Conservation (phyloP, 805 yeast genomes). For the Metschnikowia chrysomelidarum region DNA sequence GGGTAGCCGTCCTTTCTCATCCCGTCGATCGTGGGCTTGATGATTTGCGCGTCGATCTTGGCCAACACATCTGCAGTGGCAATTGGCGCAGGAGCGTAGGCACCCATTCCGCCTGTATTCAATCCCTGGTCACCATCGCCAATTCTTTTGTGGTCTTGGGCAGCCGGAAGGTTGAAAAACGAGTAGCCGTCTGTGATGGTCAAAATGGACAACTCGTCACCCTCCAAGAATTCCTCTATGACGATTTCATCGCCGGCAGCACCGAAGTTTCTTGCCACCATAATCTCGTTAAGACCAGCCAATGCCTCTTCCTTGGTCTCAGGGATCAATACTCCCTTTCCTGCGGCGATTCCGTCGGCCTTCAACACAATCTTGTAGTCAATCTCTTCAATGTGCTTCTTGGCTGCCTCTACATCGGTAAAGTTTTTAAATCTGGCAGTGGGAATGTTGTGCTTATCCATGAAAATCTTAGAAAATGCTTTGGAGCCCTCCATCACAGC, state of each 20-base stretch:
- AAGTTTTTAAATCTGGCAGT: slow-evolving; percentile 90
- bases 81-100: slow-evolving; percentile 96
- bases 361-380: slow-evolving; percentile 84
- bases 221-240: slow-evolving; percentile 92
- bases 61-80: slow-evolving; percentile 75
- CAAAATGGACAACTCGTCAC: slow-evolving; percentile 92
- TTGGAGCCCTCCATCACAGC: slow-evolving; percentile 97
- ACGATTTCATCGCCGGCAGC: slow-evolving; percentile 91
- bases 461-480: slow-evolving; percentile 88
- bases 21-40: slow-evolving; percentile 91
- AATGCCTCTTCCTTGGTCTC: slow-evolving; percentile 78
- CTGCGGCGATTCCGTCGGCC: slow-evolving; percentile 98
- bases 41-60: slow-evolving; percentile 68
- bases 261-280: slow-evolving; percentile 89
- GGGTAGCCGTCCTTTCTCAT: slow-evolving; percentile 96
- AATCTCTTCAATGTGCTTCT: slow-evolving; percentile 59
- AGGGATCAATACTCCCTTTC: slow-evolving; percentile 97
- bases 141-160: slow-evolving; percentile 96
- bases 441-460: slow-evolving; percentile 90
- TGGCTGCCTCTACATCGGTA: slow-evolving; percentile 72
- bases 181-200: slow-evolving; percentile 94
- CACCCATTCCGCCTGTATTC: slow-evolving; percentile 99
- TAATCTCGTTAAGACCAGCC: slow-evolving; percentile 78
- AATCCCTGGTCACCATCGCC: slow-evolving; percentile 93
- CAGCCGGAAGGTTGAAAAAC: slow-evolving; percentile 87